These are phyloP conservation scores for Datisca glomerata DNA, from an alignment of 306 rosid genomes.

Conservation along the genomic window DNA sequence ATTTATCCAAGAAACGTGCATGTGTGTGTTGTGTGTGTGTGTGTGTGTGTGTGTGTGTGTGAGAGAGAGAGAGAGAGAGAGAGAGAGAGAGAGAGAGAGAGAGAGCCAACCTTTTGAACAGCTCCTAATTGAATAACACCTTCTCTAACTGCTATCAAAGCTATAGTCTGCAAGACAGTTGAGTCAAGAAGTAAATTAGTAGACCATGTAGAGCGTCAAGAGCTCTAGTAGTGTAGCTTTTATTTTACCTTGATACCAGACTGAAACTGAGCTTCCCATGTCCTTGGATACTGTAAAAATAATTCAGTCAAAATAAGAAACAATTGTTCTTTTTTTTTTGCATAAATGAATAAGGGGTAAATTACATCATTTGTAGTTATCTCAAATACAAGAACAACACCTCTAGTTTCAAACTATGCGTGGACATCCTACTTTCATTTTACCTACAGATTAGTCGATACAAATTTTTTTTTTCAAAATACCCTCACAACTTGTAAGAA, in stretches of 20 bases:
- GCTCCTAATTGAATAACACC: conserved; percentile 97
- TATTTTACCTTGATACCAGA: conserved; percentile 81
- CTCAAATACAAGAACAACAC: too few relatives aligned
- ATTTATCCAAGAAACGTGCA: too few relatives aligned
- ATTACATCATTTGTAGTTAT: not conserved
- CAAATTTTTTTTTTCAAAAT: too few relatives aligned
- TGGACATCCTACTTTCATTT: too few relatives aligned
- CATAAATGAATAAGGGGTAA: conserved; percentile 15
- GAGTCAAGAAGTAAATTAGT: not conserved
- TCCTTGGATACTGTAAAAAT: conserved; percentile 78
- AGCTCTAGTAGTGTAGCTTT: not conserved
- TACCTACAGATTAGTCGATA: too few relatives aligned
- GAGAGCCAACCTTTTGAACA: conserved; percentile 46
- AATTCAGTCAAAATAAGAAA: conserved; percentile 1
- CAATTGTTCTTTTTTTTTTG: conserved; percentile 2
- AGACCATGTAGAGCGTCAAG: not conserved
- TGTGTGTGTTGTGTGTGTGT: too few relatives aligned
- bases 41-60: too few relatives aligned
- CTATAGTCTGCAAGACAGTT: conserved; percentile 64
- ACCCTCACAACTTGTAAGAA: too few relatives aligned
- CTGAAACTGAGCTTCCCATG: conserved; percentile 99
- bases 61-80: conserved; percentile 1
- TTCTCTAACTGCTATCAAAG: conserved; percentile 92
- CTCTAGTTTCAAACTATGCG: too few relatives aligned
- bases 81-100: conserved; percentile 2